These are phyloP conservation scores for Cladosporium oxysporum DNA, from an alignment of 2,329 filamentous ascomycete species.

Conservation along the genomic window DNA sequence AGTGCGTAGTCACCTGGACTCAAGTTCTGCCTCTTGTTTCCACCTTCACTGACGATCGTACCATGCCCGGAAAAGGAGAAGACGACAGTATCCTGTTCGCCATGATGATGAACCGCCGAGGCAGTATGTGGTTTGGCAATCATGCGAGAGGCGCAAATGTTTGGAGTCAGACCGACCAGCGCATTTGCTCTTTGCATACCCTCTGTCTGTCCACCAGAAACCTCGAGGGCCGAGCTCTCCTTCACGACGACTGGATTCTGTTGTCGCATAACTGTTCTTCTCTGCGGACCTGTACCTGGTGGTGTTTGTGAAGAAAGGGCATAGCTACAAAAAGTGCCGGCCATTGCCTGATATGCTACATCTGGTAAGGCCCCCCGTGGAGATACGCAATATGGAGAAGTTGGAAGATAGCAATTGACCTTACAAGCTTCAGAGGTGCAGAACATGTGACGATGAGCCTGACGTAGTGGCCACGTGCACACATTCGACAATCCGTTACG, in stretches of 20 bases:
- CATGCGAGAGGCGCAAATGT: slow-evolving; percentile 67
- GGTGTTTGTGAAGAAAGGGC: neutral
- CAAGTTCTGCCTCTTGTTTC: slow-evolving; percentile 60
- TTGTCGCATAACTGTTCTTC: slow-evolving; percentile 22
- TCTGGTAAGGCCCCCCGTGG: neutral
- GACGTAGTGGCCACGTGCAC: slow-evolving; percentile 11
- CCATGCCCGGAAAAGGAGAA: slow-evolving; percentile 63
- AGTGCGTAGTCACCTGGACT: slow-evolving; percentile 68
- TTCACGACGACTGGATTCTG: slow-evolving; percentile 55
- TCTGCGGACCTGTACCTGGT: neutral
- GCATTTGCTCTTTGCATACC: slow-evolving; percentile 57
- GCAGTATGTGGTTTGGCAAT: slow-evolving; percentile 63
- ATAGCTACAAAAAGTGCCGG: neutral
- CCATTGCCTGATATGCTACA: neutral
- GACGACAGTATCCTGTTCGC: slow-evolving; percentile 70
- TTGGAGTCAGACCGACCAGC: slow-evolving; percentile 64
- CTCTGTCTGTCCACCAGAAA: slow-evolving; percentile 49
- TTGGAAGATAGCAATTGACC: neutral
- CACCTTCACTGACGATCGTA: slow-evolving; percentile 59
- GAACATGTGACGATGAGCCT: neutral
- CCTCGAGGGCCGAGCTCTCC: slow-evolving; percentile 49
- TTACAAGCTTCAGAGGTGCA: neutral
- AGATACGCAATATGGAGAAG: neutral
- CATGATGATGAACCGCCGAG: slow-evolving; percentile 68
- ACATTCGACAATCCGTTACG: neutral